A percentile compares a stretch with the other conserved stretches of the same genome.
Conservation (phyloP, 805 yeast species). For the Schwanniomyces pseudopolymorphus region DNA sequence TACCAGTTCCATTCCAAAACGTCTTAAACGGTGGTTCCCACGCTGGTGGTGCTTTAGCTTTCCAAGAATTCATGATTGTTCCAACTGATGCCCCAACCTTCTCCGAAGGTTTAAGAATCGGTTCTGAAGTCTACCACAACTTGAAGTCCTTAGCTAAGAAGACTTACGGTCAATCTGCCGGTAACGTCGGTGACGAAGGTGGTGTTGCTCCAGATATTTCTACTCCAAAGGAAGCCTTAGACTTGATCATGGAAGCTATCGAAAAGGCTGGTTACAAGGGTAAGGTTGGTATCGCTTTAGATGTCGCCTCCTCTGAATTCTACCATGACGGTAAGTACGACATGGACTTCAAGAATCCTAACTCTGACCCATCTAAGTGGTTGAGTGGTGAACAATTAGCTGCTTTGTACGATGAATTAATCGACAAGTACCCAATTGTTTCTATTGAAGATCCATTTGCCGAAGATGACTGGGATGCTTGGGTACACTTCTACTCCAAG, state of each 20-base stretch:
- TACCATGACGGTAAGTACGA: slow-evolving; percentile 96
- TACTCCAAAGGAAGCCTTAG: slow-evolving; percentile 95
- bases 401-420: slow-evolving; percentile 73
- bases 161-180: slow-evolving; percentile 96
- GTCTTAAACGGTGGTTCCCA: slow-evolving; percentile 99
- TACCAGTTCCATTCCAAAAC: slow-evolving; percentile 99
- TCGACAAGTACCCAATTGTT: slow-evolving; percentile 93
- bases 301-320: slow-evolving; percentile 97
- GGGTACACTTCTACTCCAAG: slow-evolving; percentile 80
- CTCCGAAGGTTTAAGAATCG: slow-evolving; percentile 95
- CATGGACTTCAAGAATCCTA: slow-evolving; percentile 97
- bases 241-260: slow-evolving; percentile 87
- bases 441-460: slow-evolving; percentile 99
- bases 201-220: slow-evolving; percentile 99
- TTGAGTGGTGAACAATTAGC: slow-evolving; percentile 86
- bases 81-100: slow-evolving; percentile 89
- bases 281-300: slow-evolving; percentile 87
- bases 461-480: slow-evolving; percentile 99
- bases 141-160: slow-evolving; percentile 90
- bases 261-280: slow-evolving; percentile 95
- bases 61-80: slow-evolving; percentile 99
- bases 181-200: slow-evolving; percentile 99
- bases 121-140: slow-evolving; percentile 97
- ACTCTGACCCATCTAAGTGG: slow-evolving; percentile 89
- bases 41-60: slow-evolving; percentile 99